These are phyloP conservation scores for Intubia oerlemansii DNA, from an alignment of 2,329 filamentous ascomycete species.

Conservation along the genomic window DNA sequence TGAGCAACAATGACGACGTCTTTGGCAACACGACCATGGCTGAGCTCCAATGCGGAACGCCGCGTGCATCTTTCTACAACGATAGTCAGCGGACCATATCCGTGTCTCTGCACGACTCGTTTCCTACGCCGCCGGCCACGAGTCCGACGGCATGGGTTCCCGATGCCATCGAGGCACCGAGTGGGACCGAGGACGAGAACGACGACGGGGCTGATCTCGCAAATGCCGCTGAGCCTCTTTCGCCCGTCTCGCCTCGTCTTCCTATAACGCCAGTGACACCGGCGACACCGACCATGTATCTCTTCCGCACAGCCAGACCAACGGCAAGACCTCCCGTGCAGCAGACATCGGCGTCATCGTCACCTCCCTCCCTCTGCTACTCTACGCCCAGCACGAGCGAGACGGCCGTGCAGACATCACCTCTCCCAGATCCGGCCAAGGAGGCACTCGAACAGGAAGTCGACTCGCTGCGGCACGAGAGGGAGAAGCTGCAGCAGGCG, in stretches of 20 bases:
- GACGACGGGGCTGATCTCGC: too few relatives aligned
- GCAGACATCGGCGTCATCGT: background rate
- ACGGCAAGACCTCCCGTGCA: background rate
- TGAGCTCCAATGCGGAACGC: constrained; percentile 29
- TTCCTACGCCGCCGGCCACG: constrained; percentile 33
- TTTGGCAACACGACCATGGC: constrained; percentile 30
- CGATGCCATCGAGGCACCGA: constrained; percentile 3
- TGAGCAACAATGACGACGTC: constrained; percentile 11
- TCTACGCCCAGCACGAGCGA: constrained; percentile 7
- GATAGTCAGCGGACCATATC: too few relatives aligned
- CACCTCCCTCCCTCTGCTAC: too few relatives aligned
- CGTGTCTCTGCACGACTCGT: constrained; percentile 14
- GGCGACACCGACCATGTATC: constrained; percentile 2
- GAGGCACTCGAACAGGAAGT: constrained; percentile 23
- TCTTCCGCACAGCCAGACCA: background rate
- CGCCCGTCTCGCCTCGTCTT: too few relatives aligned
- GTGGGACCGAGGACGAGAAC: too few relatives aligned
- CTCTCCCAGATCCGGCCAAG: constrained; percentile 21
- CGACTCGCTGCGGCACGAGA: constrained; percentile 24
- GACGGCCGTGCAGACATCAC: constrained; percentile 18
- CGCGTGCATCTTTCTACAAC: constrained; percentile 12
- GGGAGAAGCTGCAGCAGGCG: constrained; percentile 23
- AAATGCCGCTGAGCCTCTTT: too few relatives aligned
- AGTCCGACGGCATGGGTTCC: constrained; percentile 17
- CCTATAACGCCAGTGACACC: constrained; percentile 17